phyloP scores from a whole-genome alignment of 2,329 filamentous ascomycete species.

The Diplodia seriata region DNA sequence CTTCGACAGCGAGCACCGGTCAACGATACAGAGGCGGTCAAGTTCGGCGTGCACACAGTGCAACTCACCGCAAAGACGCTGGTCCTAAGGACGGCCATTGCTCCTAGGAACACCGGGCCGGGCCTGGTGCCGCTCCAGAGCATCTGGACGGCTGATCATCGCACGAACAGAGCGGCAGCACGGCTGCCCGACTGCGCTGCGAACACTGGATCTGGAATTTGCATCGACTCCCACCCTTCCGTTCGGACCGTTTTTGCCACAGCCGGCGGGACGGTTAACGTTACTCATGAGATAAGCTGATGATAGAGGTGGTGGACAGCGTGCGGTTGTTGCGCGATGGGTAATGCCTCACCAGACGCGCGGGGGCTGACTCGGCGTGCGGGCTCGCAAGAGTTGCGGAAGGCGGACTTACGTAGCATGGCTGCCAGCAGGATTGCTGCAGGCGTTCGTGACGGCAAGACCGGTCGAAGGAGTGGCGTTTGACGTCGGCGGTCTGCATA shows the following conservation, averaged over 20 bases:
- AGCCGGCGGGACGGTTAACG: slow-evolving; percentile 31
- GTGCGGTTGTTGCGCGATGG: slow-evolving; percentile 22
- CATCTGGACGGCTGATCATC: slow-evolving; percentile 32
- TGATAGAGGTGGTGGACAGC: slow-evolving; percentile 29
- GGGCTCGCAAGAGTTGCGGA: slow-evolving; percentile 19
- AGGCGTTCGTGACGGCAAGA: not conserved
- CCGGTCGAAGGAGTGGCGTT: not conserved
- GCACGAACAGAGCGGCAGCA: slow-evolving; percentile 31
- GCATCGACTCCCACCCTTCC: slow-evolving; percentile 26
- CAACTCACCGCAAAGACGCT: slow-evolving; percentile 25
- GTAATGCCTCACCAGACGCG: slow-evolving; percentile 29
- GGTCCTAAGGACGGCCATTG: slow-evolving; percentile 26
- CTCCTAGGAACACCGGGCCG: slow-evolving; percentile 32
- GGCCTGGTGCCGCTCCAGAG: slow-evolving; percentile 31
- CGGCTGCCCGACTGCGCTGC: slow-evolving; percentile 28
- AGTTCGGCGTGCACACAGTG: slow-evolving; percentile 29
- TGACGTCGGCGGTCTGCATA: slow-evolving; percentile 3
- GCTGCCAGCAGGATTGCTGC: not conserved
- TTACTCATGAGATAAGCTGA: slow-evolving; percentile 31
- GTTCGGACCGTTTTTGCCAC: slow-evolving; percentile 32
- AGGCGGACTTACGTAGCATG: not conserved
- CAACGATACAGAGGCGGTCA: slow-evolving; percentile 25
- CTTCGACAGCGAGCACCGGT: slow-evolving; percentile 27
- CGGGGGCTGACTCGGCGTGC: slow-evolving; percentile 19
- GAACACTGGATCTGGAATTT: slow-evolving; percentile 32